phyloP scores from a whole-genome alignment of 495 filamentous ascomycete species.

The Hypomontagnella submonticulosa region DNA sequence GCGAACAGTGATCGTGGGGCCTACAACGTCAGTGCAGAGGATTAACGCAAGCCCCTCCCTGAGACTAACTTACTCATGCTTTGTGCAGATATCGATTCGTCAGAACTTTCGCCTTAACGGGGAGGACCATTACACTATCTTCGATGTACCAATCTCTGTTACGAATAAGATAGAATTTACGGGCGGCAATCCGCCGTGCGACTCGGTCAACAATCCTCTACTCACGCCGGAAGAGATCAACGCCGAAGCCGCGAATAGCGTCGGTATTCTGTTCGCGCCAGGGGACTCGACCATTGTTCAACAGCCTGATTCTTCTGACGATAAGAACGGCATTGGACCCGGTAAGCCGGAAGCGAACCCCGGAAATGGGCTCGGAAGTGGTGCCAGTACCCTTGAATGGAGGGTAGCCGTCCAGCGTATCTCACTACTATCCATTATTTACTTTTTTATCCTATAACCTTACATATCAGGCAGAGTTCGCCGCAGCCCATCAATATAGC shows the following conservation, averaged over 20 bases:
- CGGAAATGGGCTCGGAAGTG: slow-evolving; percentile 46
- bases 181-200: slow-evolving; percentile 56
- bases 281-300: slow-evolving; percentile 55
- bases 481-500: too few species aligned
- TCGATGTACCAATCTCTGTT: slow-evolving; percentile 72
- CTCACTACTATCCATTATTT: slow-evolving; percentile 7
- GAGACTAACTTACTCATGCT: slow-evolving; percentile 17
- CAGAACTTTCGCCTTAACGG: slow-evolving; percentile 73
- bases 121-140: slow-evolving; percentile 72
- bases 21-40: slow-evolving; percentile 58
- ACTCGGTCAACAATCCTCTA: slow-evolving; percentile 57
- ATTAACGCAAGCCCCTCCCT: background rate
- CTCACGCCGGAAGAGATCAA: slow-evolving; percentile 54
- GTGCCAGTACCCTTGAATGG: slow-evolving; percentile 39
- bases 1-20: slow-evolving; percentile 55
- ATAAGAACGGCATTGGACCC: slow-evolving; percentile 47
- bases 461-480: background rate
- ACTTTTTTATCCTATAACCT: slow-evolving; percentile 15
- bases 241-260: slow-evolving; percentile 46
- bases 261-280: slow-evolving; percentile 59
- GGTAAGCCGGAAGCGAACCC: slow-evolving; percentile 38
- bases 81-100: slow-evolving; percentile 68
- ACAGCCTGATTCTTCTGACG: slow-evolving; percentile 31
- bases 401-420: slow-evolving; percentile 10
- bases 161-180: slow-evolving; percentile 67